Base-by-base conservation (phyloP, 1,139 yeast species). In the Saccharomycopsis hybrid region DNA sequence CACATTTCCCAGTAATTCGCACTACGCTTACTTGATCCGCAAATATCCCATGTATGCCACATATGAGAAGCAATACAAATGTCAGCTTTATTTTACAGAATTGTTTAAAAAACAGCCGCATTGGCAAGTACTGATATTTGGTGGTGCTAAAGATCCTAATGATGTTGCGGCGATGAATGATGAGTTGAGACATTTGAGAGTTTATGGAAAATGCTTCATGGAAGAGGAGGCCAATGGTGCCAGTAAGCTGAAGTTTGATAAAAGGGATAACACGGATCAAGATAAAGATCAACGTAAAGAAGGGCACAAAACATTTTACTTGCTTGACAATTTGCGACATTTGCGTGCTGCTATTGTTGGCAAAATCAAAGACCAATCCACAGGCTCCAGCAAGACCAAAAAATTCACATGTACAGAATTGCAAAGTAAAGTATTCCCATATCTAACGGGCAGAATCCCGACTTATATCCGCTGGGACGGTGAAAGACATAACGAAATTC, bases 401-500 rank as follows among this genome's bases (percentile, higher is more conserved):
- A 18, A 18, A 18, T 18, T 18, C 18, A 30, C 41, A 13, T 50
- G 49, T 29, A 41, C 41, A 7, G 38, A 13, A 8, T 18, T 50
- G 39, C 52, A 49, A 8, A 58, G 62, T 37, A 62, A 69, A 51
- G 53, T 73, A 5, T 72, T 70, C 59, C 72, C 69, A 39, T 73
- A 72, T 66, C 56, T 73, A 39, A 64, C 74, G 1, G 60, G 63
- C 48, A 56, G 64, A 33, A 61, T 59, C 43, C 77, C 77, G 8
- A 59, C 61, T 11, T 73, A 62, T 55, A 69, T 65, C 54, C 59
- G 74, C 49, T 71, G 73, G 72, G 65, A 65, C 31, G 70, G 71
- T 9, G 67, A 66, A 33, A 32, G 31, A 25, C 48, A 29, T 25
- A 7, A 27, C 32, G 47, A 42, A 3, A 30, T 44, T 11, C 51